Conservation (phyloP, 352 stramenopile species). For the Phytophthora brassicae region DNA sequence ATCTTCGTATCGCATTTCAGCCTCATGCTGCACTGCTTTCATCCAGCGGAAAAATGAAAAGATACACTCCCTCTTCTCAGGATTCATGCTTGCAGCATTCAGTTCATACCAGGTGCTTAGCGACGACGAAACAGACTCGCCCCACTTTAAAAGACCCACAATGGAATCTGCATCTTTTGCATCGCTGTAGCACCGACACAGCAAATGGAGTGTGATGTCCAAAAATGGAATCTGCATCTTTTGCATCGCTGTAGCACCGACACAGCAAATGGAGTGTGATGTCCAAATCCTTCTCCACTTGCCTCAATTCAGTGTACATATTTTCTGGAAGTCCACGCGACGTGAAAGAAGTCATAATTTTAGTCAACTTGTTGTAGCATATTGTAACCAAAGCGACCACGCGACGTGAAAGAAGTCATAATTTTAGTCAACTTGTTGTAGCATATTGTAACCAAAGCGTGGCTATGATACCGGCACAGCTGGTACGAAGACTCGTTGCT, state of each 20-base stretch:
- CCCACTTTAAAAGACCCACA: constrained; percentile 48
- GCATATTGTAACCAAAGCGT: constrained; percentile 39
- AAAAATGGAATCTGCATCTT: constrained; percentile 60
- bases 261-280: constrained; percentile 48
- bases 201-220: constrained; percentile 44
- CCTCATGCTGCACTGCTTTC: constrained; percentile 38
- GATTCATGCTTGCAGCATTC: constrained; percentile 14
- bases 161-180: constrained; percentile 60
- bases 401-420: constrained; percentile 28
- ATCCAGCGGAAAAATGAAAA: constrained; percentile 46
- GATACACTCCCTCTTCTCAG: constrained; percentile 16
- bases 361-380: constrained; percentile 42
- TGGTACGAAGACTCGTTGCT: constrained; percentile 25
- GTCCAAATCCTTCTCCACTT: constrained; percentile 47
- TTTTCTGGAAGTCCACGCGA: constrained; percentile 16
- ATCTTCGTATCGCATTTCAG: constrained; percentile 72
- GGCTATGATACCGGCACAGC: constrained; percentile 45
- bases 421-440: constrained; percentile 41
- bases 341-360: constrained; percentile 25
- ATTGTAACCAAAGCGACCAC: constrained; percentile 37
- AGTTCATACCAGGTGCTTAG: constrained; percentile 25
- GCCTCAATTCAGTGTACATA: constrained; percentile 28
- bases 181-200: constrained; percentile 48
- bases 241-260: constrained; percentile 43
- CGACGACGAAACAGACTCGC: constrained; percentile 32